Conservation (phyloP, 371 early-diverging fungal genomes). For the Circinella minor region DNA sequence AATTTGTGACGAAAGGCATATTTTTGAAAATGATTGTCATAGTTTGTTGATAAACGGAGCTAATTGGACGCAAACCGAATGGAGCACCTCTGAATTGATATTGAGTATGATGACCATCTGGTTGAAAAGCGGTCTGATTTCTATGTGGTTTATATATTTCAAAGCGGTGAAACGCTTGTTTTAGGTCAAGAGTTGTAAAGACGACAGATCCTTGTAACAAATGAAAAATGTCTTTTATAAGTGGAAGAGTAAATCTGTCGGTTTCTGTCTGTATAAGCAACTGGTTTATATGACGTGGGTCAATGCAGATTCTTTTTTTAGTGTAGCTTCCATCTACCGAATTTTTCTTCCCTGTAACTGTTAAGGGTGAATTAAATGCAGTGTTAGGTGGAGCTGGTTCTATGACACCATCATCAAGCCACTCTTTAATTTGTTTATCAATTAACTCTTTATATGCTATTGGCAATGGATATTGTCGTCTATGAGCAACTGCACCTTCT, state of each 20-base stretch:
- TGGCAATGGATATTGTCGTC: conserved; percentile 23
- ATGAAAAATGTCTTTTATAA: conserved; percentile 26
- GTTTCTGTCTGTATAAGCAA: conserved; percentile 10
- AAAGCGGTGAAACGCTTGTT: conserved; percentile 33
- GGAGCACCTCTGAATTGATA: conserved; percentile 31
- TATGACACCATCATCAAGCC: conserved; percentile 15
- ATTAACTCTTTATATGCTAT: background rate
- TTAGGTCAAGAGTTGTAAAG: conserved; percentile 29
- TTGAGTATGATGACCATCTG: conserved; percentile 18
- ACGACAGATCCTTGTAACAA: conserved; percentile 15
- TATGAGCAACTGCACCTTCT: conserved; percentile 10
- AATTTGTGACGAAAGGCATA: conserved; percentile 9
- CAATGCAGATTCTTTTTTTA: conserved; percentile 21
- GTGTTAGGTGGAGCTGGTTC: conserved; percentile 6
- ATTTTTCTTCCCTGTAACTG: conserved; percentile 32
- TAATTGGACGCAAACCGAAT: conserved; percentile 34
- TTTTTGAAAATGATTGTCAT: conserved; percentile 17
- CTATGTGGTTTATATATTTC: conserved; percentile 24
- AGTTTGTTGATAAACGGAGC: conserved; percentile 27
- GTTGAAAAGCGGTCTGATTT: conserved; percentile 9
- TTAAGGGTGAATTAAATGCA: conserved; percentile 29
- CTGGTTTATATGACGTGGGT: conserved; percentile 27
- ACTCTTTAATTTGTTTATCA: conserved; percentile 11
- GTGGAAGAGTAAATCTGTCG: conserved; percentile 30
- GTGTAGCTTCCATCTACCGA: conserved; percentile 21